A percentile compares a stretch with the other conserved stretches of the same genome.
phyloP scores from a whole-genome alignment of 345 rosid genomes.

The Citrus sinensis region DNA sequence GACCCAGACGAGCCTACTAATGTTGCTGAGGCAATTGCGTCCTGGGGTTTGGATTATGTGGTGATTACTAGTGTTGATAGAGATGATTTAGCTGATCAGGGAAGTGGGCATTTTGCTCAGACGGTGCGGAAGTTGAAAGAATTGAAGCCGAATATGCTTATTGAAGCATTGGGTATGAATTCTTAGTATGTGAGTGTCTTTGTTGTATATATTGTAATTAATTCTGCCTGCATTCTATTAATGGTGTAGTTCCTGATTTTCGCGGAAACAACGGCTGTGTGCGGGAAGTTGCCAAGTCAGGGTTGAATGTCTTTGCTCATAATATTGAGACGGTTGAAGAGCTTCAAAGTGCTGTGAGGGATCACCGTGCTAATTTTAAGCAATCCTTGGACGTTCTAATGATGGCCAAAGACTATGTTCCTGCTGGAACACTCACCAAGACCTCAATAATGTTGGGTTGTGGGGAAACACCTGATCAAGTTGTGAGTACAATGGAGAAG shows the following conservation, averaged over 20 bases:
- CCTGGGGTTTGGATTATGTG: slow-evolving; percentile 93
- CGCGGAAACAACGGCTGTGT: slow-evolving; percentile 77
- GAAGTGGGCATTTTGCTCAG: slow-evolving; percentile 76
- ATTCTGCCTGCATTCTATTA: slow-evolving; percentile 5
- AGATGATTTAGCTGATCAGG: slow-evolving; percentile 87
- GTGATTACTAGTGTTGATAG: slow-evolving; percentile 93
- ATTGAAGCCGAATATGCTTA: slow-evolving; percentile 80
- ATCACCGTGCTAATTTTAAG: slow-evolving; percentile 92
- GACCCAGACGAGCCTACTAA: slow-evolving; percentile 86
- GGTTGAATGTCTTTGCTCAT: slow-evolving; percentile 91
- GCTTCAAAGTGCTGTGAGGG: slow-evolving; percentile 84
- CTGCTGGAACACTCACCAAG: slow-evolving; percentile 85
- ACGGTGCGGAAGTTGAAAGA: slow-evolving; percentile 77
- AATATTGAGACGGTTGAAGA: slow-evolving; percentile 98
- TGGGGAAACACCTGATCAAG: slow-evolving; percentile 98
- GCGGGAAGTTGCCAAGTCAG: slow-evolving; percentile 83
- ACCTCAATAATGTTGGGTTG: slow-evolving; percentile 97
- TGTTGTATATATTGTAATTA: not conserved
- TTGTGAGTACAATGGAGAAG: slow-evolving; percentile 85
- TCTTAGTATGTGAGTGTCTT: not conserved
- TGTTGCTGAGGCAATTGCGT: slow-evolving; percentile 95
- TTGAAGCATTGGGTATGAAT: slow-evolving; percentile 84
- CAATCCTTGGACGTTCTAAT: slow-evolving; percentile 88
- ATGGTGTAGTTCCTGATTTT: slow-evolving; percentile 85
- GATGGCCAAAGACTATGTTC: slow-evolving; percentile 77